phyloP scores from a whole-genome alignment of 352 stramenopile genomes.

The Thalassiosira sp. region DNA sequence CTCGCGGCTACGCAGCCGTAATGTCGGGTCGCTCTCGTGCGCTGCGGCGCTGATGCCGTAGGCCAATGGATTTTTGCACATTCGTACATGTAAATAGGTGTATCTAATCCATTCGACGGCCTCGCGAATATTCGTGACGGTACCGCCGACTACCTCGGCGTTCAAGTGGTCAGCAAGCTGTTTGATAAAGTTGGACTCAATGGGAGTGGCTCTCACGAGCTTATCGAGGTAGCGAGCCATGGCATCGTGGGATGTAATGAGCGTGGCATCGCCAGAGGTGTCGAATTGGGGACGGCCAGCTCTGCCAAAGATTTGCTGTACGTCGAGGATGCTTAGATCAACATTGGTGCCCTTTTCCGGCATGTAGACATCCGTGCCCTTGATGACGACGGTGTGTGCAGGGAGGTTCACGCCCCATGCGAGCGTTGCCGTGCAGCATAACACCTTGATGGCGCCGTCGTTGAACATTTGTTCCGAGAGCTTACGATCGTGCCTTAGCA shows the following conservation, averaged over 20 bases:
- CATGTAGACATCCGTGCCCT: conserved; percentile 99
- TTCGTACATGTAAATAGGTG: conserved; percentile 99
- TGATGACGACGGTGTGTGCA: conserved; percentile 98
- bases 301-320: conserved; percentile 99
- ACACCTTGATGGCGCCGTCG: conserved; percentile 93
- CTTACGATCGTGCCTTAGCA: conserved; percentile 91
- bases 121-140: conserved; percentile 96
- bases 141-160: conserved; percentile 98
- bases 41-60: conserved; percentile 96
- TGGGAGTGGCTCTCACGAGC: conserved; percentile 94
- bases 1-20: conserved; percentile 74
- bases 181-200: conserved; percentile 98
- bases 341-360: conserved; percentile 96
- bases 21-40: conserved; percentile 88
- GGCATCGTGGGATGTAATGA: conserved; percentile 95
- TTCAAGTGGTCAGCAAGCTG: conserved; percentile 98
- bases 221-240: conserved; percentile 92
- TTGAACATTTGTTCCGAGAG: conserved; percentile 97
- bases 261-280: conserved; percentile 95
- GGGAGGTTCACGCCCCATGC: conserved; percentile 99
- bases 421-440: conserved; percentile 98
- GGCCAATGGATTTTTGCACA: conserved; percentile 96
- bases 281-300: conserved; percentile 99
- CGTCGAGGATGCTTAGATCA: conserved; percentile 97
- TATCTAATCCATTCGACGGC: conserved; percentile 95